Conservation (phyloP, 805 yeast genomes). For the Myxozyma mucilagina region DNA sequence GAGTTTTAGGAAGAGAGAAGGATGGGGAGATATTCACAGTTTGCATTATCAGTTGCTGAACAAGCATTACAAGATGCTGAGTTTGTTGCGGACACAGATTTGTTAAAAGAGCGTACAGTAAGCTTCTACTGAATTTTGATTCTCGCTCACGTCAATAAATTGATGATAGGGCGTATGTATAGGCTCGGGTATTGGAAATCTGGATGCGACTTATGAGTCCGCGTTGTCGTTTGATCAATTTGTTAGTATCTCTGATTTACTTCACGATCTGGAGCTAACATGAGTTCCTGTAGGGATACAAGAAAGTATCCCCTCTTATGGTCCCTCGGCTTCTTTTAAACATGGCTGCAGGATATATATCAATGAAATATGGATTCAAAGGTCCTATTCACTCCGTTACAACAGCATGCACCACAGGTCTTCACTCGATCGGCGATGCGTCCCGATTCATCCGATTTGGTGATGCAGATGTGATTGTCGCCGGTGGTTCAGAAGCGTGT, state of each 20-base stretch:
- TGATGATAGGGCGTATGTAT: constrained; percentile 66
- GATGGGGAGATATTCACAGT: constrained; percentile 71
- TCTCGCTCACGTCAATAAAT: not conserved
- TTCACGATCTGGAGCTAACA: not conserved
- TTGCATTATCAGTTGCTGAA: constrained; percentile 70
- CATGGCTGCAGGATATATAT: constrained; percentile 92
- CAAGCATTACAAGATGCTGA: constrained; percentile 76
- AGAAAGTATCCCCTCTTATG: constrained; percentile 78
- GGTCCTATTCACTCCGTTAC: constrained; percentile 90
- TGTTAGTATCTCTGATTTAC: not conserved
- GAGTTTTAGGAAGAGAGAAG: constrained; percentile 52
- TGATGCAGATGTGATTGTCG: constrained; percentile 81
- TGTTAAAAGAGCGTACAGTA: constrained; percentile 37
- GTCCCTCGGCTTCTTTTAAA: constrained; percentile 81
- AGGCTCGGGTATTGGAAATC: constrained; percentile 91
- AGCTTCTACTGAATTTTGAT: not conserved
- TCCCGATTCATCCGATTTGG: constrained; percentile 74
- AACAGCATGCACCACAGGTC: constrained; percentile 97
- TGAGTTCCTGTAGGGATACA: constrained; percentile 48
- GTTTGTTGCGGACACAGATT: constrained; percentile 46
- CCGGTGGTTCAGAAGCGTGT: constrained; percentile 92
- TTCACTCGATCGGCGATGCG: constrained; percentile 93
- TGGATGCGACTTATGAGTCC: constrained; percentile 69
- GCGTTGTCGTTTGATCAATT: constrained; percentile 50
- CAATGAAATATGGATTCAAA: constrained; percentile 69